phyloP scores from a whole-genome alignment of 805 yeast species.

The Saturnispora kantuleensis region DNA sequence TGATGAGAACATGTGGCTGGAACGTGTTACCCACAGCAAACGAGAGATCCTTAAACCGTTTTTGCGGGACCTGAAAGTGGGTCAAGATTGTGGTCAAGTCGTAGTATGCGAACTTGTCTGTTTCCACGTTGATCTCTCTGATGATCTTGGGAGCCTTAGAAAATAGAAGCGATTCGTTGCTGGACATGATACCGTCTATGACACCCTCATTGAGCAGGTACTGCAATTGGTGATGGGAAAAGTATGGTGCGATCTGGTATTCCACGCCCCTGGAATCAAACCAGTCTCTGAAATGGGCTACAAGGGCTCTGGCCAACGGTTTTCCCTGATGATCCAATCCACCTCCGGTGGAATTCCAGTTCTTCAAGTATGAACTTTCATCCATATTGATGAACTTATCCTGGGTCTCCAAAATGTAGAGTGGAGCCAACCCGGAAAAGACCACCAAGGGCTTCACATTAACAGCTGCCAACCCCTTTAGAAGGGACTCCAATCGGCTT shows the following conservation, averaged over 20 bases:
- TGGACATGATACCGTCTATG: conserved; percentile 74
- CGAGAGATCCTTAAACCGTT: conserved; percentile 66
- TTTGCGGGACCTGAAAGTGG: conserved; percentile 33
- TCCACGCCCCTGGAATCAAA: conserved; percentile 49
- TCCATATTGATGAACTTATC: not conserved
- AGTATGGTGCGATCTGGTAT: conserved; percentile 73
- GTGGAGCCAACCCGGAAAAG: conserved; percentile 53
- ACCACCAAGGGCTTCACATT: conserved; percentile 74
- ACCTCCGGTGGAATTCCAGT: too few species aligned
- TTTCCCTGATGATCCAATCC: too few species aligned
- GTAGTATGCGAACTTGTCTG: conserved; percentile 56
- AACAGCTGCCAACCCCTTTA: conserved; percentile 47
- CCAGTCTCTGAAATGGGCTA: conserved; percentile 45
- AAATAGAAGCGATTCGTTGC: conserved; percentile 23
- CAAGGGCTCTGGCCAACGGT: conserved; percentile 34
- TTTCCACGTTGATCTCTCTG: conserved; percentile 56
- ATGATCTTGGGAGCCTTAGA: conserved; percentile 56
- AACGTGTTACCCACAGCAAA: conserved; percentile 70
- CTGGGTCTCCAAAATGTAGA: conserved; percentile 21
- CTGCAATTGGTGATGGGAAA: conserved; percentile 70
- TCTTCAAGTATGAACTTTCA: too few species aligned
- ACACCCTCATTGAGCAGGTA: conserved; percentile 48
- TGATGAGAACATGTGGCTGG: conserved; percentile 54
- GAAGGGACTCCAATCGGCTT: conserved; percentile 48
- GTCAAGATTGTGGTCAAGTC: conserved; percentile 29